Conservation (phyloP, 768 basidiomycete species). For the Gelatoporia subvermispora region DNA sequence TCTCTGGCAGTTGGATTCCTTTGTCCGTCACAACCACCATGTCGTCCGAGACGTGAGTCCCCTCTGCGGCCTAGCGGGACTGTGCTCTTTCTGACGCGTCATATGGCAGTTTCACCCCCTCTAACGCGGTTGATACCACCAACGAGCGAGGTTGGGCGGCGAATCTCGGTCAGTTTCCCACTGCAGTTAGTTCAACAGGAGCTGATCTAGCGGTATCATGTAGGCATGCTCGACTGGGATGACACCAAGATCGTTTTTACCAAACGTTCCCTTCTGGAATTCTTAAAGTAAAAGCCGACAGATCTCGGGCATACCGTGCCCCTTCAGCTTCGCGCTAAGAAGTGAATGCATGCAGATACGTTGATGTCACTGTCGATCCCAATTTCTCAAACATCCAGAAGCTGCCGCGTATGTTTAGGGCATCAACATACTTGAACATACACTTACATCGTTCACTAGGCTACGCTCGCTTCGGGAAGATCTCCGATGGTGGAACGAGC, state of each 20-base stretch:
- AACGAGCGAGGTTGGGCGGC: slow-evolving; percentile 73
- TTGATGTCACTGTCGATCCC: slow-evolving; percentile 71
- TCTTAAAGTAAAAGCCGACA: slow-evolving; percentile 54
- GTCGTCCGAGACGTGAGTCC: slow-evolving; percentile 37
- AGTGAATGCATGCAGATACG: slow-evolving; percentile 42
- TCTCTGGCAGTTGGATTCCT: no score
- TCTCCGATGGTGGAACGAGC: slow-evolving; percentile 11
- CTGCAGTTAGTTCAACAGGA: not conserved
- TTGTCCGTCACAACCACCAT: not conserved
- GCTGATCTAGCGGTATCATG: not conserved
- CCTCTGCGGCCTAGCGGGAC: not conserved
- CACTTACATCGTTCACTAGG: slow-evolving; percentile 32
- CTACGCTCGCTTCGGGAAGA: slow-evolving; percentile 67
- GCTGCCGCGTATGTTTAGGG: slow-evolving; percentile 53
- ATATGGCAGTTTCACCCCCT: slow-evolving; percentile 50
- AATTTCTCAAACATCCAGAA: slow-evolving; percentile 72
- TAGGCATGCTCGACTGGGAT: slow-evolving; percentile 83
- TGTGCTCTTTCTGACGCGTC: not conserved
- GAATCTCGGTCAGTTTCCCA: slow-evolving; percentile 47
- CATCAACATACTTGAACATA: not conserved
- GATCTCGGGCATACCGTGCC: slow-evolving; percentile 2
- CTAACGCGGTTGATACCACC: slow-evolving; percentile 49
- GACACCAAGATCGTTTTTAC: slow-evolving; percentile 72
- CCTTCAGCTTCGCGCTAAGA: slow-evolving; percentile 13
- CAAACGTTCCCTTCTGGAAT: slow-evolving; percentile 71